These are phyloP conservation scores for Trichoderma asperelloides DNA, from an alignment of 495 filamentous ascomycete species.

Conservation along the genomic window DNA sequence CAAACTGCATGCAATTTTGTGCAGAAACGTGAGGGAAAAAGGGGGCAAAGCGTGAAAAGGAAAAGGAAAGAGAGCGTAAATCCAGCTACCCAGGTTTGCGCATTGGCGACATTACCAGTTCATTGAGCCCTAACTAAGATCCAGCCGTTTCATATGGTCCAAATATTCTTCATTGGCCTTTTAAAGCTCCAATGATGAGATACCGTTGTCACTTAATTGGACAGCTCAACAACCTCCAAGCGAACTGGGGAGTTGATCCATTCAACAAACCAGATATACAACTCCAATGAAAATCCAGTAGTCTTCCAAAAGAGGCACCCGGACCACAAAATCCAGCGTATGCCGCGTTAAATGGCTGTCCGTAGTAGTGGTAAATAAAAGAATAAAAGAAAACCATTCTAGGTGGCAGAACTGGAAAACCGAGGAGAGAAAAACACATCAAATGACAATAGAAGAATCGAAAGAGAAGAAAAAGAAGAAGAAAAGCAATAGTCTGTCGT, in stretches of 20 bases:
- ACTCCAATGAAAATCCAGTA: background rate
- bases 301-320: background rate
- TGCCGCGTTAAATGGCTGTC: background rate
- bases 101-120: background rate
- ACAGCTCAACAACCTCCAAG: background rate
- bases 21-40: background rate
- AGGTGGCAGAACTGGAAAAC: background rate
- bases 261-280: background rate
- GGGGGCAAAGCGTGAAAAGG: background rate
- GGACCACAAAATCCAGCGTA: background rate
- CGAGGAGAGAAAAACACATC: conserved; percentile 6
- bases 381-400: background rate
- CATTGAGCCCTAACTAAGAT: background rate
- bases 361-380: background rate
- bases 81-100: background rate
- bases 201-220: background rate
- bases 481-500: background rate
- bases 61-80: background rate
- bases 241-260: background rate
- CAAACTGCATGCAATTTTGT: background rate
- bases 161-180: background rate
- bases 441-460: conserved; percentile 6
- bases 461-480: background rate
- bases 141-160: background rate
- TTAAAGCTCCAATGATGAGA: background rate